A percentile compares a stretch with the other conserved stretches of the same genome.
These are phyloP conservation scores for Eucalyptus dawsonii DNA, from an alignment of 345 rosid species.

Conservation along the genomic window DNA sequence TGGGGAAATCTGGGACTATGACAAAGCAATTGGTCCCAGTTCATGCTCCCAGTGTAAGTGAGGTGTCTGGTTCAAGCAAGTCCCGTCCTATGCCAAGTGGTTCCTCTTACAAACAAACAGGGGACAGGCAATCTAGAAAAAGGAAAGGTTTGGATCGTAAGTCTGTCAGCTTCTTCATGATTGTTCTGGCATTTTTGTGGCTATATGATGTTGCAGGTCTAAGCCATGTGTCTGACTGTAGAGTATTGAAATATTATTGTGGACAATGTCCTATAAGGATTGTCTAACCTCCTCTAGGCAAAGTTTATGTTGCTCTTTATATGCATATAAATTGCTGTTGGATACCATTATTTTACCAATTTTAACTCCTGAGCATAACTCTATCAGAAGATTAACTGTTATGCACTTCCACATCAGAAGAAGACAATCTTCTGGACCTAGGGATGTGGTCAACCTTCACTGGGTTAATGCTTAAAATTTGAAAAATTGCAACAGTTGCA, in stretches of 20 bases:
- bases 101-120: conserved; percentile 51
- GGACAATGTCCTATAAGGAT: neutral
- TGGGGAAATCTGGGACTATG: conserved; percentile 22
- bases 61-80: conserved; percentile 59
- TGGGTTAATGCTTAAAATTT: neutral
- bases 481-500: neutral
- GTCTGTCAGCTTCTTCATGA: neutral
- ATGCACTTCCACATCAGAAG: neutral
- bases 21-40: conserved; percentile 14
- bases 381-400: neutral
- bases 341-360: neutral
- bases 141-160: conserved; percentile 56
- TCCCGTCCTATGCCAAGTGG: conserved; percentile 27
- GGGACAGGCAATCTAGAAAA: conserved; percentile 50
- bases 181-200: neutral
- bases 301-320: neutral
- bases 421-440: neutral
- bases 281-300: neutral
- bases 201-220: neutral
- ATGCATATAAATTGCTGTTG: neutral
- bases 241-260: neutral
- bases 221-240: neutral
- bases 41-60: conserved; percentile 46
- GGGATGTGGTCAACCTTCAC: neutral
- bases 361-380: neutral